These are phyloP conservation scores for Erythrophleum fordii DNA, from an alignment of 306 rosid genomes.

Conservation along the genomic window DNA sequence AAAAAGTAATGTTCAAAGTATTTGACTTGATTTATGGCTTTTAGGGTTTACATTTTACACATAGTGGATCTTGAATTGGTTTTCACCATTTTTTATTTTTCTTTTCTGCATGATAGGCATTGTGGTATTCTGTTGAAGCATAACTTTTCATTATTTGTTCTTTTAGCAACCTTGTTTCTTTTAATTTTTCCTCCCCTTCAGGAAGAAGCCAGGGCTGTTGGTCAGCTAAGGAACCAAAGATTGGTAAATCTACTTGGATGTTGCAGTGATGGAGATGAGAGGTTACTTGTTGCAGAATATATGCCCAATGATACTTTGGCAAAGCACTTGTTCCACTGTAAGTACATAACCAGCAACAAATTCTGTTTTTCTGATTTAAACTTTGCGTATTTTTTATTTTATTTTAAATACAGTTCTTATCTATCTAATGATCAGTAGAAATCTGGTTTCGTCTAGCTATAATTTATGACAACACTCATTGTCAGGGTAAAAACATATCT, in stretches of 20 bases:
- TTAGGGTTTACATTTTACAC: conserved; percentile 13
- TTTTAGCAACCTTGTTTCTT: conserved; percentile 28
- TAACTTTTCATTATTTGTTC: conserved; percentile 30
- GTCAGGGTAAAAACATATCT: background rate
- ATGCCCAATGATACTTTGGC: conserved; percentile 97
- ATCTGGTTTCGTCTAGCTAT: background rate
- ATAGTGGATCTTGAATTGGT: background rate
- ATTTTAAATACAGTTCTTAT: conserved; percentile 25
- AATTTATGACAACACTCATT: conserved; percentile 14
- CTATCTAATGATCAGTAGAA: conserved; percentile 3
- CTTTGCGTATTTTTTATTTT: conserved; percentile 17
- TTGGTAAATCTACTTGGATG: conserved; percentile 92
- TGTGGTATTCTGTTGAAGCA: conserved; percentile 24
- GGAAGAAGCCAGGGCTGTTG: conserved; percentile 96
- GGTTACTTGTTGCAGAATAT: conserved; percentile 89
- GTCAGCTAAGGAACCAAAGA: conserved; percentile 82
- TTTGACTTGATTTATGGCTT: conserved; percentile 24
- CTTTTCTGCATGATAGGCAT: background rate
- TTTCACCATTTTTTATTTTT: conserved; percentile 11
- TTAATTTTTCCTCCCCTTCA: conserved; percentile 38
- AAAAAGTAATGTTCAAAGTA: conserved; percentile 6
- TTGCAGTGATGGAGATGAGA: conserved; percentile 90
- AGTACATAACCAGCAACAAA: conserved; percentile 41
- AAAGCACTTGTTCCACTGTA: conserved; percentile 95
- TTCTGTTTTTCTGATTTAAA: conserved; percentile 32